Evolutionary conservation across 129 eudicot species (phyloP), one percentile per base, ranked within the genome.

Genomic region (Daucus carota): DNA sequence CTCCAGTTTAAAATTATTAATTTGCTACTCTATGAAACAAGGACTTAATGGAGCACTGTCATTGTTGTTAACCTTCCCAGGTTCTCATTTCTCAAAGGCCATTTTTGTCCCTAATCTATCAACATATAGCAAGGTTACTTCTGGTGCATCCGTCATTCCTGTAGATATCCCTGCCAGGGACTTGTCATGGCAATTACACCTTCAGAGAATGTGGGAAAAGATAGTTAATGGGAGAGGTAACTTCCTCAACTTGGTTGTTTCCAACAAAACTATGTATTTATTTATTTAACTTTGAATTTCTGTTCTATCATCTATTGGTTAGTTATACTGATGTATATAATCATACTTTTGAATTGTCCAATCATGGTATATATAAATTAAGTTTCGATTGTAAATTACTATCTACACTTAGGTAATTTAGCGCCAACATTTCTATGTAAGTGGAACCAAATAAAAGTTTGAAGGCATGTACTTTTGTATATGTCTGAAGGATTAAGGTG

Each of bases 31-130:
- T 43, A 7, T n/a, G n/a, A n/a, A n/a, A 33, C 11, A 69, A 67
- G 18, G 36, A 76, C 20, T 80, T 32, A 26, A 31, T 73, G 24
- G 47, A 34, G 14, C 70, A 59, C 41, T 65, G 8, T 12, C 47
- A 70, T 68, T 74, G 9, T 77, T 24, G n/a, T n/a, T n/a, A n/a
- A 69, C 63, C 46, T 47, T 47, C 34, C 11, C 85, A 92, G 98
- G 94, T 67, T 80, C 88, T 80, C 76, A 85, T 78, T 85, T 92
- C 81, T 82, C 93, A 7, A 87, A 88, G 82, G 98, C 96, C 70
- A 85, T 92, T 62, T 92, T 92, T 44, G 94, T 92, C 46, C 98
- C 98, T 67, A 89, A 90, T 75, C 82, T 92, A 32, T 92, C 98
- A 31, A 81, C 84, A 43, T 92, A 92, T 75, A 90, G 79, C 90